These are phyloP conservation scores for Trifolium subterraneum DNA, from an alignment of 306 rosid species.

Conservation along the genomic window DNA sequence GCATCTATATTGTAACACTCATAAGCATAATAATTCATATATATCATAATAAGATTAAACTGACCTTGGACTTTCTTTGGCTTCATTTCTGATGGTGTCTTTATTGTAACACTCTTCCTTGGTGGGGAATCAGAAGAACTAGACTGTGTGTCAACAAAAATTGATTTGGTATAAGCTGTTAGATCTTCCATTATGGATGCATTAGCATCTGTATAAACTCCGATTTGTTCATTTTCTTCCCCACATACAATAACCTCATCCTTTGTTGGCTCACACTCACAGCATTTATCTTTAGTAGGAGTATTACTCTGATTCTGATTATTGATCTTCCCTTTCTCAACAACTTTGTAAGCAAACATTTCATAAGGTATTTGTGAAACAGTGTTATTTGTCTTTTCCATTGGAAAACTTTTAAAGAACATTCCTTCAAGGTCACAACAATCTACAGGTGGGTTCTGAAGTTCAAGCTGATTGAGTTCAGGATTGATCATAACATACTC, in stretches of 20 bases:
- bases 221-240: slow-evolving; percentile 35
- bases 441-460: slow-evolving; percentile 62
- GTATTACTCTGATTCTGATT: slow-evolving; percentile 25
- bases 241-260: neutral
- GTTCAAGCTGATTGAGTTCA: slow-evolving; percentile 54
- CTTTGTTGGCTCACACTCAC: slow-evolving; percentile 43
- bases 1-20: neutral
- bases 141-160: slow-evolving; percentile 45
- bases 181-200: slow-evolving; percentile 51
- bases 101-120: slow-evolving; percentile 47
- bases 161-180: slow-evolving; percentile 46
- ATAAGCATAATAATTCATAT: neutral
- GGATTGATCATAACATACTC: slow-evolving; percentile 63
- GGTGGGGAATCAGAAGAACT: slow-evolving; percentile 50
- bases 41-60: slow-evolving; percentile 23
- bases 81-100: slow-evolving; percentile 43
- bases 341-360: slow-evolving; percentile 76
- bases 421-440: slow-evolving; percentile 69
- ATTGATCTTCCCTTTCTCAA: slow-evolving; percentile 65
- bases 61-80: slow-evolving; percentile 66
- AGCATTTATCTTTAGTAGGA: slow-evolving; percentile 32
- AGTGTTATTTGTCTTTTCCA: slow-evolving; percentile 37
- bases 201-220: slow-evolving; percentile 22
- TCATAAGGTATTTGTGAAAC: slow-evolving; percentile 77
- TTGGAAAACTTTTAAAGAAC: slow-evolving; percentile 55